These are phyloP conservation scores for Talaromyces nanjingensis DNA, from an alignment of 495 filamentous ascomycete genomes.

Conservation along the genomic window DNA sequence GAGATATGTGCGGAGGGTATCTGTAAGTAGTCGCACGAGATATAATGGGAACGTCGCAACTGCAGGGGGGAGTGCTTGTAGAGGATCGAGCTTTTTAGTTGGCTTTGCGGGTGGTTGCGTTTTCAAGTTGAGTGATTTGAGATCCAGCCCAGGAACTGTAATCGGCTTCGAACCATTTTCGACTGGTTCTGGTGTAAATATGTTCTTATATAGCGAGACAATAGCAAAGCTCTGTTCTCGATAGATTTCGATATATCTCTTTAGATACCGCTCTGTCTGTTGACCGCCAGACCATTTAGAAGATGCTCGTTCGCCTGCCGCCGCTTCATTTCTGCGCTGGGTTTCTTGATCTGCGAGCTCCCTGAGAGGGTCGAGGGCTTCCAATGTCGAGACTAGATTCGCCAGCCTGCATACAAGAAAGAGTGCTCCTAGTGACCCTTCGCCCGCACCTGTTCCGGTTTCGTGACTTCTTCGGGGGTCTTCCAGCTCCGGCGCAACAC, in stretches of 20 bases:
- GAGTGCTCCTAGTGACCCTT: slow-evolving; percentile 68
- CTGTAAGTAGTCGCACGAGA: slow-evolving; percentile 72
- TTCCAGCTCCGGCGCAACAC: slow-evolving; percentile 77
- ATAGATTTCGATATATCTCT: slow-evolving; percentile 95
- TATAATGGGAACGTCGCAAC: slow-evolving; percentile 80
- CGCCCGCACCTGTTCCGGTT: slow-evolving; percentile 32
- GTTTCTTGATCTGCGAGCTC: slow-evolving; percentile 88
- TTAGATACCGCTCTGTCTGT: slow-evolving; percentile 90
- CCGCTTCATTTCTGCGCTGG: slow-evolving; percentile 25
- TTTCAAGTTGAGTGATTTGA: slow-evolving; percentile 17
- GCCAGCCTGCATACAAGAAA: slow-evolving; percentile 83
- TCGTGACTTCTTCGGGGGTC: slow-evolving; percentile 25
- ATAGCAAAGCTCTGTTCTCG: slow-evolving; percentile 96
- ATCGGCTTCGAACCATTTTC: slow-evolving; percentile 26
- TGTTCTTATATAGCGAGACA: slow-evolving; percentile 82
- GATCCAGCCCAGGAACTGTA: slow-evolving; percentile 27
- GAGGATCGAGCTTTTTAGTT: slow-evolving; percentile 39
- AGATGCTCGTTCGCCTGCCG: slow-evolving; percentile 17
- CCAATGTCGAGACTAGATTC: slow-evolving; percentile 71
- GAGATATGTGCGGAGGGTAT: slow-evolving; percentile 72
- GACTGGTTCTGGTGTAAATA: slow-evolving; percentile 59
- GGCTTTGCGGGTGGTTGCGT: slow-evolving; percentile 18
- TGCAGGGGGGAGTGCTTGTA: slow-evolving; percentile 66
- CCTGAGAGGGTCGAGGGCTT: slow-evolving; percentile 77
- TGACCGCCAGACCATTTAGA: slow-evolving; percentile 64